Evolutionary conservation across 2,329 filamentous ascomycete species (phyloP).

Genomic region (Colletotrichum eremochloae): DNA sequence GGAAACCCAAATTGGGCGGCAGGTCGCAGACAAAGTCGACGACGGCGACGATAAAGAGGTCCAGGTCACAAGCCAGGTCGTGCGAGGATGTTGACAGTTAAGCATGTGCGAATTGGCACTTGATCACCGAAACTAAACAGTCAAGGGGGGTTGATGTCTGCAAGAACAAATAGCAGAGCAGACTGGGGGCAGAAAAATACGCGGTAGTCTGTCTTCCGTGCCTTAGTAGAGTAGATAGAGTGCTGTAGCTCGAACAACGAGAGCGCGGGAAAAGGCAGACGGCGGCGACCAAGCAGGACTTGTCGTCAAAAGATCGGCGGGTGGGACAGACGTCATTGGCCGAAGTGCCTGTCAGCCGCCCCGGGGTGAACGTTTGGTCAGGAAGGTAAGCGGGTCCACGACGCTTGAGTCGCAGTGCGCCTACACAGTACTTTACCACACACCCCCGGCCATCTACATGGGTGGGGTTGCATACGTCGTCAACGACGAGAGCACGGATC

Average conservation of each 20-base stretch:
- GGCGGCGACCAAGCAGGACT: conserved; percentile 36
- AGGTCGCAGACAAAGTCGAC: conserved; percentile 11
- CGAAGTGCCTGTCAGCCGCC: conserved; percentile 39
- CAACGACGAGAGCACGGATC: conserved; percentile 13
- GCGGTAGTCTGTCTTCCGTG: background rate
- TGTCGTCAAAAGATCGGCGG: conserved; percentile 42
- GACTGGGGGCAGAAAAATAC: conserved; percentile 16
- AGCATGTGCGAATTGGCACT: conserved; percentile 28
- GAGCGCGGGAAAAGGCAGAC: conserved; percentile 21
- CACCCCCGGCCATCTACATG: conserved; percentile 1
- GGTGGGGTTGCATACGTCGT: background rate
- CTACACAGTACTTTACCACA: background rate
- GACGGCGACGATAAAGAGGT: background rate
- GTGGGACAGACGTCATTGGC: conserved; percentile 41
- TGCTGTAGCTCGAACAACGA: background rate
- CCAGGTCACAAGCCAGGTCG: conserved; percentile 19
- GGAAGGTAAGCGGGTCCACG: conserved; percentile 13
- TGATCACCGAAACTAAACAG: conserved; percentile 16
- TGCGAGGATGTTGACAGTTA: conserved; percentile 1
- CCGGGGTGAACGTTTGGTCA: conserved; percentile 28
- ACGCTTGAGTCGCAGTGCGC: background rate
- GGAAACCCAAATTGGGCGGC: background rate
- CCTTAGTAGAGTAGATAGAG: background rate
- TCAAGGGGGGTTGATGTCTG: background rate
- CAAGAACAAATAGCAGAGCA: conserved; percentile 12